These are phyloP conservation scores for Trichoderma polysporum DNA, from an alignment of 2,329 filamentous ascomycete genomes.

Conservation along the genomic window DNA sequence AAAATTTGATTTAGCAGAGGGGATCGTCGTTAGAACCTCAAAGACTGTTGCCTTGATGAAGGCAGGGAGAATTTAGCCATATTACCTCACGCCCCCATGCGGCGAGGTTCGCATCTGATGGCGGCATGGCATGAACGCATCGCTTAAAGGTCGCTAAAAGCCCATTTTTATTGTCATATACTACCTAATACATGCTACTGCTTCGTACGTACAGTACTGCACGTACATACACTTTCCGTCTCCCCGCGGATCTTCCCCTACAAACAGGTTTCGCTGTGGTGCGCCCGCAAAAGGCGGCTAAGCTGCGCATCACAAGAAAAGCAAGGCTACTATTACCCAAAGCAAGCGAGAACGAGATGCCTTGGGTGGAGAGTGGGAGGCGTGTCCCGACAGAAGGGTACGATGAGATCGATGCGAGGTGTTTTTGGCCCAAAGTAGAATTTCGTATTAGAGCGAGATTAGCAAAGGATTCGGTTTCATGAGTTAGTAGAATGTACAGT, in stretches of 20 bases:
- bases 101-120: background rate
- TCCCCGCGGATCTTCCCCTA: background rate
- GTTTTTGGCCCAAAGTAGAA: background rate
- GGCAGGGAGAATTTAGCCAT: background rate
- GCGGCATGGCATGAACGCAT: background rate
- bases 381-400: constrained; percentile 14
- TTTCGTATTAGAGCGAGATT: constrained; percentile 8
- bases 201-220: too few species aligned
- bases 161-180: background rate
- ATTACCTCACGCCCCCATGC: background rate
- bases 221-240: background rate
- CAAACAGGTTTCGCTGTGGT: background rate
- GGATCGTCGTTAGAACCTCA: background rate
- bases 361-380: background rate
- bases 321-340: background rate
- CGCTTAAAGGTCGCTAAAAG: background rate
- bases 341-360: background rate
- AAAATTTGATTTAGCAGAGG: background rate
- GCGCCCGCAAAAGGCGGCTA: background rate
- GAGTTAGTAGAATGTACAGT: background rate
- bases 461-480: background rate
- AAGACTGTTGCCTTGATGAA: background rate
- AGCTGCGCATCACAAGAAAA: background rate
- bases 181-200: background rate
- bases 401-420: constrained; percentile 14